phyloP scores from a whole-genome alignment of 2,329 filamentous ascomycete genomes.

The Xylaria polymorpha region DNA sequence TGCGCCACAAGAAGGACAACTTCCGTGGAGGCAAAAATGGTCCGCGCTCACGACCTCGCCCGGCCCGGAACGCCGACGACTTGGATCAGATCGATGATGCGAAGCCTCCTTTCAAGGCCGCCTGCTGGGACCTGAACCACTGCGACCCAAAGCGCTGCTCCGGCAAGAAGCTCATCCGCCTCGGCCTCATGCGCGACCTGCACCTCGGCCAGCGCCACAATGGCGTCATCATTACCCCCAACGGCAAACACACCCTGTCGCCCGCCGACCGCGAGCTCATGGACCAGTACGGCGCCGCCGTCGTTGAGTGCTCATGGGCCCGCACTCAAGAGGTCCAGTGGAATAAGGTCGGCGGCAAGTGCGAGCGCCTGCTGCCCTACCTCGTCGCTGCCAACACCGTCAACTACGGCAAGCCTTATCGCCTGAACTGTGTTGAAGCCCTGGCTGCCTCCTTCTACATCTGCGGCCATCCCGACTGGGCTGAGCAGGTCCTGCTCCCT shows the following conservation, averaged over 20 bases:
- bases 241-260: constrained; percentile 86
- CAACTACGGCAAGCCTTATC: constrained; percentile 96
- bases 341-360: constrained; percentile 90
- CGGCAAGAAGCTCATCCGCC: constrained; percentile 91
- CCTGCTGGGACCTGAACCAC: constrained; percentile 97
- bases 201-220: constrained; percentile 91
- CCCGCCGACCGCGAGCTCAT: constrained; percentile 84
- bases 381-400: constrained; percentile 96
- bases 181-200: constrained; percentile 93
- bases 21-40: constrained; percentile 79
- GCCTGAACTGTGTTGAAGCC: constrained; percentile 95
- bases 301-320: constrained; percentile 98
- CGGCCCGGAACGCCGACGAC: constrained; percentile 46
- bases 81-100: constrained; percentile 55
- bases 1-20: constrained; percentile 94
- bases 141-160: constrained; percentile 98
- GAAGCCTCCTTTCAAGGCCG: constrained; percentile 81
- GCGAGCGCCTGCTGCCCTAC: constrained; percentile 90
- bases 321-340: constrained; percentile 92
- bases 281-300: constrained; percentile 90
- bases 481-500: constrained; percentile 80
- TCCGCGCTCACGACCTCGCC: constrained; percentile 63
- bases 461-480: constrained; percentile 92
- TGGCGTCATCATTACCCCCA: constrained; percentile 94
- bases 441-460: constrained; percentile 93